phyloP scores from a whole-genome alignment of 306 rosid genomes.

The Adenanthera pavonina region DNA sequence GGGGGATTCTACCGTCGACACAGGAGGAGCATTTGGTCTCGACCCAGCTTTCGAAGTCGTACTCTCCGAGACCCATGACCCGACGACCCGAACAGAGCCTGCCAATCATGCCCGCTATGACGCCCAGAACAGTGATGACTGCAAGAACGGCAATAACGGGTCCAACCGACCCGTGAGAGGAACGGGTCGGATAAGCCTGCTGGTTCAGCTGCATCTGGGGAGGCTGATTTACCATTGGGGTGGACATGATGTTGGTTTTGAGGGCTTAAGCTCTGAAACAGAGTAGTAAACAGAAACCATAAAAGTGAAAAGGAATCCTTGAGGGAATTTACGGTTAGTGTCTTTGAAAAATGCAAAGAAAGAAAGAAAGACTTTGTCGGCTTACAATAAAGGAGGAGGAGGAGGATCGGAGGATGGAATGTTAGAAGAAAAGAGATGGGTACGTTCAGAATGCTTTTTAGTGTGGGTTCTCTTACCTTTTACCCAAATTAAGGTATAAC shows the following conservation, averaged over 20 bases:
- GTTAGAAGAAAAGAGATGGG: not conserved
- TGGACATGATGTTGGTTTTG: not conserved
- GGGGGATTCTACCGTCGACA: slow-evolving; percentile 64
- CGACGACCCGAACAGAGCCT: slow-evolving; percentile 88
- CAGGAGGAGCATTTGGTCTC: slow-evolving; percentile 86
- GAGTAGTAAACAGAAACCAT: no score
- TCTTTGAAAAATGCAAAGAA: not conserved
- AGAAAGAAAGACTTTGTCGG: not conserved
- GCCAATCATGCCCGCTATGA: slow-evolving; percentile 81
- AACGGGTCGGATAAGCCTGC: slow-evolving; percentile 59
- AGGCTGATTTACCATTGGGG: slow-evolving; percentile 52
- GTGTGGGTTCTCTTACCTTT: not conserved
- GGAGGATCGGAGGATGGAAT: not conserved
- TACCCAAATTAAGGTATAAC: not conserved
- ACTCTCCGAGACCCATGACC: slow-evolving; percentile 67
- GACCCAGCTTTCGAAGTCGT: slow-evolving; percentile 80
- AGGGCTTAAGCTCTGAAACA: not conserved
- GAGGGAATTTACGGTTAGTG: not conserved
- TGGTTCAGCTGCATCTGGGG: slow-evolving; percentile 53
- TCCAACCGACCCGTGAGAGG: slow-evolving; percentile 75
- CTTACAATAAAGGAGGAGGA: not conserved
- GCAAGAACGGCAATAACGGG: slow-evolving; percentile 84
- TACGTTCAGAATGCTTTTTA: not conserved
- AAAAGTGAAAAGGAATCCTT: not conserved
- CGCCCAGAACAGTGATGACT: slow-evolving; percentile 70